Conservation (phyloP, 768 basidiomycete genomes). For the Boletus sp. region DNA sequence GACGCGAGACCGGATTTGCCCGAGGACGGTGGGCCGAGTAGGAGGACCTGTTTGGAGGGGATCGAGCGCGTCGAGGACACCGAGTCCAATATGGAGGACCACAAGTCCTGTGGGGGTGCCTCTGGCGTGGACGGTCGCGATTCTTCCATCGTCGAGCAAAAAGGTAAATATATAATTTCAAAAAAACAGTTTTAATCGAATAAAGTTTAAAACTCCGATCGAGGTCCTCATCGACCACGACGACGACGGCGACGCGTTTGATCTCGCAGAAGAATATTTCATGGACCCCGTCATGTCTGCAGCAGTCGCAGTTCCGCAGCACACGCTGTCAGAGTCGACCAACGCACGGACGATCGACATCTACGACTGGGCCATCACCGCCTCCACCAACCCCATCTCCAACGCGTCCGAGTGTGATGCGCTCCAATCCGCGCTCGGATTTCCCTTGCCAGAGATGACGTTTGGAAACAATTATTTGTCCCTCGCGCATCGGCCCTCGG, state of each 20-base stretch:
- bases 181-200: too few relatives aligned
- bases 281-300: too few relatives aligned
- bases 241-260: too few relatives aligned
- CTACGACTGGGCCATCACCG: constrained; percentile 65
- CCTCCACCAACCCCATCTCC: constrained; percentile 75
- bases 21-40: constrained; percentile 76
- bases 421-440: constrained; percentile 58
- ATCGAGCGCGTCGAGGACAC: constrained; percentile 79
- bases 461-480: constrained; percentile 82
- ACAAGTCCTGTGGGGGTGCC: constrained; percentile 77
- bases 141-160: constrained; percentile 31
- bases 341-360: constrained; percentile 66
- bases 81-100: constrained; percentile 90
- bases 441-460: constrained; percentile 96
- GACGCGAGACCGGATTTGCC: constrained; percentile 78
- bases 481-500: constrained; percentile 62
- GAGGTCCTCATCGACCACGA: too few relatives aligned
- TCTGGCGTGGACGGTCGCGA: constrained; percentile 69
- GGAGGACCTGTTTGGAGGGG: constrained; percentile 82
- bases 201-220: too few relatives aligned
- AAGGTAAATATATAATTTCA: too few relatives aligned
- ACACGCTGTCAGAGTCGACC: too few relatives aligned
- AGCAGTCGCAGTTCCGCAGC: too few relatives aligned
- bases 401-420: constrained; percentile 73
- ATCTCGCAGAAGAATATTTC: too few relatives aligned